Percentiles rank a stretch among this genome's conserved stretches.
phyloP scores from a whole-genome alignment of 2,329 filamentous ascomycete genomes.

The Colletotrichum neosansevieriae region DNA sequence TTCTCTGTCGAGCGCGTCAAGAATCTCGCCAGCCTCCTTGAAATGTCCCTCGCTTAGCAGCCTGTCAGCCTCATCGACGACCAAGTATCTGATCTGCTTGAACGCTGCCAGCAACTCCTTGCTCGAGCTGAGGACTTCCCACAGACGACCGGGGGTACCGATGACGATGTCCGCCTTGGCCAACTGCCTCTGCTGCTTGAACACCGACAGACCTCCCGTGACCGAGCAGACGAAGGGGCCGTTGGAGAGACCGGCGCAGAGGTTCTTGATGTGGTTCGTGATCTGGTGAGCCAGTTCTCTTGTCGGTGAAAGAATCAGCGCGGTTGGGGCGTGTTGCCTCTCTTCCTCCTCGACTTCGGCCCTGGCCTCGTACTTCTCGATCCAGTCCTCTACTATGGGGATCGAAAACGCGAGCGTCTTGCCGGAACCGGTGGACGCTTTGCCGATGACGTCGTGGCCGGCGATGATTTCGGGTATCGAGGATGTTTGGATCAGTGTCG shows the following conservation, averaged over 20 bases:
- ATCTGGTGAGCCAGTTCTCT: slow-evolving; percentile 95
- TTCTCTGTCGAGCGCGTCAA: slow-evolving; percentile 80
- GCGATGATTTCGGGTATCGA: slow-evolving; percentile 85
- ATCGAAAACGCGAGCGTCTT: slow-evolving; percentile 97
- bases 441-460: slow-evolving; percentile 93
- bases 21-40: slow-evolving; percentile 91
- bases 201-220: slow-evolving; percentile 92
- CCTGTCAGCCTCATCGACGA: slow-evolving; percentile 94
- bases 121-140: slow-evolving; percentile 90
- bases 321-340: slow-evolving; percentile 67
- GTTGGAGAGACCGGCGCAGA: slow-evolving; percentile 73
- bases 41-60: slow-evolving; percentile 94
- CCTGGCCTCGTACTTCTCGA: slow-evolving; percentile 58
- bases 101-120: slow-evolving; percentile 77
- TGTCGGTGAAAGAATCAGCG: slow-evolving; percentile 89
- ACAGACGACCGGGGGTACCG: slow-evolving; percentile 90
- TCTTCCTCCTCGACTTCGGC: slow-evolving; percentile 45
- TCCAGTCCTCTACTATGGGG: slow-evolving; percentile 87
- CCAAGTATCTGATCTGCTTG: slow-evolving; percentile 81
- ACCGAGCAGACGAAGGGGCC: slow-evolving; percentile 85
- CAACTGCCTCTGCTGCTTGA: slow-evolving; percentile 91
- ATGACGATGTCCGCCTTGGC: slow-evolving; percentile 91
- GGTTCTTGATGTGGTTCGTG: slow-evolving; percentile 80
- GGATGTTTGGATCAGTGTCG: slow-evolving; percentile 83
- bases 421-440: slow-evolving; percentile 95